Evolutionary conservation across 2,329 filamentous ascomycete genomes (phyloP).

Genomic region (Penicillium nordicum): DNA sequence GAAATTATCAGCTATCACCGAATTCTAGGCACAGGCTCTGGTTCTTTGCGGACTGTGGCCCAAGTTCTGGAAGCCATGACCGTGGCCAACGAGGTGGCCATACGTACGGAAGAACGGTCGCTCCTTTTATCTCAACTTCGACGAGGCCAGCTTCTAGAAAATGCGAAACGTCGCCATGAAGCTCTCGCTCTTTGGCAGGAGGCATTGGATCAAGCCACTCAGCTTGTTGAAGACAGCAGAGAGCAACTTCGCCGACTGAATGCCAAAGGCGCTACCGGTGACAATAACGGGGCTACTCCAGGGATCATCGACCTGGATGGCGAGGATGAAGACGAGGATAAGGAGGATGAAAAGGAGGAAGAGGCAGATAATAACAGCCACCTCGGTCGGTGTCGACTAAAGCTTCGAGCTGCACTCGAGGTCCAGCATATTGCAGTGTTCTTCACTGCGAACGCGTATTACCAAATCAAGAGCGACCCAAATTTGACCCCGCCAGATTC

Average conservation of each 20-base stretch:
- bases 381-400: slow-evolving; percentile 59
- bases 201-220: slow-evolving; percentile 50
- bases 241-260: slow-evolving; percentile 51
- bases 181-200: slow-evolving; percentile 68
- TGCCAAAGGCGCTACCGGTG: slow-evolving; percentile 21
- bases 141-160: slow-evolving; percentile 75
- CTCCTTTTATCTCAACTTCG: slow-evolving; percentile 63
- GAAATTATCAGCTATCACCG: slow-evolving; percentile 70
- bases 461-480: slow-evolving; percentile 72
- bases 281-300: slow-evolving; percentile 17
- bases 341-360: slow-evolving; percentile 36
- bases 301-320: slow-evolving; percentile 27
- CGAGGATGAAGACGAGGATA: slow-evolving; percentile 38
- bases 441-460: slow-evolving; percentile 79
- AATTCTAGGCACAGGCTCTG: slow-evolving; percentile 59
- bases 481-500: slow-evolving; percentile 64
- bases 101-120: slow-evolving; percentile 66
- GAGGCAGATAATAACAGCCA: slow-evolving; percentile 45
- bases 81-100: slow-evolving; percentile 68
- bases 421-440: slow-evolving; percentile 78
- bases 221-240: slow-evolving; percentile 60
- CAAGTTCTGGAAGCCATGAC: slow-evolving; percentile 92
- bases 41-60: slow-evolving; percentile 72
- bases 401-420: slow-evolving; percentile 70
- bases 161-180: slow-evolving; percentile 63